Percentiles rank a stretch among this genome's conserved stretches.
Evolutionary conservation across 1,284 basidiomycete species (phyloP).

Genomic region (Tilletia horrida): DNA sequence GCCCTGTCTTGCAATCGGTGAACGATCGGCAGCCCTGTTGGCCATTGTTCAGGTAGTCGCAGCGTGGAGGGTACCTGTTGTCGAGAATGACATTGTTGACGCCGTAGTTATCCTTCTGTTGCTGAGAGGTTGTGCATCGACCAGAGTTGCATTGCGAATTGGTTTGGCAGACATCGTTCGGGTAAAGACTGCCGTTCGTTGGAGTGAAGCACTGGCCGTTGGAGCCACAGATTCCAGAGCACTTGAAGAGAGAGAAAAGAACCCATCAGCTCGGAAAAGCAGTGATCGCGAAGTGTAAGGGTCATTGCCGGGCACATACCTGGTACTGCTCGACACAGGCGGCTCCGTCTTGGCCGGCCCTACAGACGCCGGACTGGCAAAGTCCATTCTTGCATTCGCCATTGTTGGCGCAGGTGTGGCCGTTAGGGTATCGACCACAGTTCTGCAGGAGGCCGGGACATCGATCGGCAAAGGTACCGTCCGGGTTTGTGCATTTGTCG

Average conservation of each 20-base stretch:
- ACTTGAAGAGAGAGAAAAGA: not conserved
- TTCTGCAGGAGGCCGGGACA: not conserved
- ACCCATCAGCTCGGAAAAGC: not conserved
- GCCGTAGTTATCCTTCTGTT: not conserved
- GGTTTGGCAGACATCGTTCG: not conserved
- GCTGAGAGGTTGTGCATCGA: not conserved
- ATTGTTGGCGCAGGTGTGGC: conserved; percentile 1
- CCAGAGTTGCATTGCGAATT: conserved; percentile 2
- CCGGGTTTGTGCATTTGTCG: not conserved
- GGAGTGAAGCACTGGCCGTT: conserved; percentile 7
- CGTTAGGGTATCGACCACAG: not conserved
- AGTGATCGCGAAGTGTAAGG: too few relatives aligned
- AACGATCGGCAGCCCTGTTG: not conserved
- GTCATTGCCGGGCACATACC: too few relatives aligned
- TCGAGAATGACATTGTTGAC: not conserved
- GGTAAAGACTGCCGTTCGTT: not conserved
- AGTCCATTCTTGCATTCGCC: not conserved
- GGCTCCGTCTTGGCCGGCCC: not conserved
- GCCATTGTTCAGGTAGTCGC: not conserved
- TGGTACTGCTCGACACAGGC: conserved; percentile 4
- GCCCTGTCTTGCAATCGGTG: not conserved
- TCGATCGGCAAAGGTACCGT: not conserved
- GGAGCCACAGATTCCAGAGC: not conserved
- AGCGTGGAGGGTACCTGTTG: not conserved
- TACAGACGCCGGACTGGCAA: not conserved